Evolutionary conservation across 2,329 filamentous ascomycete species (phyloP).

Genomic region (Hypoxylon sp.): DNA sequence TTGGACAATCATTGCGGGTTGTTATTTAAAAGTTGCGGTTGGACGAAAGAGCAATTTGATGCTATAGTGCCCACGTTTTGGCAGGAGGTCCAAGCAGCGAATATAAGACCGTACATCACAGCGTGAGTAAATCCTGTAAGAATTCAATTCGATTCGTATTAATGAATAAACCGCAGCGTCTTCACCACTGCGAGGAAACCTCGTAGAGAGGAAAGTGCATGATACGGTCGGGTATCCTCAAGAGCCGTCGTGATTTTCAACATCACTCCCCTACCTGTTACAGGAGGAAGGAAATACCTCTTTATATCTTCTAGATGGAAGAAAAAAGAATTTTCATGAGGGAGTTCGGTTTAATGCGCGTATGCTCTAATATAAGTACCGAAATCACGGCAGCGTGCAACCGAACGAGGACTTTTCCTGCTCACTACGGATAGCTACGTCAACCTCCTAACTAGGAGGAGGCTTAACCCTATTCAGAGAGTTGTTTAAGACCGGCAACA

Average conservation of each 20-base stretch:
- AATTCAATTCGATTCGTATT: slow-evolving; percentile 10
- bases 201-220: slow-evolving; percentile 30
- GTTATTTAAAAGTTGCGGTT: slow-evolving; percentile 49
- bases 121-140: slow-evolving; percentile 44
- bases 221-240: not conserved
- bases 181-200: slow-evolving; percentile 54
- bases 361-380: not conserved
- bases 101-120: slow-evolving; percentile 48
- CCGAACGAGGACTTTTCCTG: slow-evolving; percentile 1
- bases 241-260: slow-evolving; percentile 6
- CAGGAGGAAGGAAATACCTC: slow-evolving; percentile 5
- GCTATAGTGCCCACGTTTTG: slow-evolving; percentile 47
- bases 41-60: slow-evolving; percentile 49
- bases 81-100: slow-evolving; percentile 37
- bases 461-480: not conserved
- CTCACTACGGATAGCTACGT: slow-evolving; percentile 19
- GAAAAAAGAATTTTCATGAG: not conserved
- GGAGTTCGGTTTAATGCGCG: slow-evolving; percentile 5
- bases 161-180: slow-evolving; percentile 42
- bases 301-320: not conserved
- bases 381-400: not conserved
- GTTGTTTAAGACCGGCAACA: slow-evolving; percentile 1
- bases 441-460: slow-evolving; percentile 3
- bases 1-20: slow-evolving; percentile 48
- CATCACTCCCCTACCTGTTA: not conserved